Evolutionary conservation across 2,329 filamentous ascomycete species (phyloP).

Genomic region (Fusarium sp.): DNA sequence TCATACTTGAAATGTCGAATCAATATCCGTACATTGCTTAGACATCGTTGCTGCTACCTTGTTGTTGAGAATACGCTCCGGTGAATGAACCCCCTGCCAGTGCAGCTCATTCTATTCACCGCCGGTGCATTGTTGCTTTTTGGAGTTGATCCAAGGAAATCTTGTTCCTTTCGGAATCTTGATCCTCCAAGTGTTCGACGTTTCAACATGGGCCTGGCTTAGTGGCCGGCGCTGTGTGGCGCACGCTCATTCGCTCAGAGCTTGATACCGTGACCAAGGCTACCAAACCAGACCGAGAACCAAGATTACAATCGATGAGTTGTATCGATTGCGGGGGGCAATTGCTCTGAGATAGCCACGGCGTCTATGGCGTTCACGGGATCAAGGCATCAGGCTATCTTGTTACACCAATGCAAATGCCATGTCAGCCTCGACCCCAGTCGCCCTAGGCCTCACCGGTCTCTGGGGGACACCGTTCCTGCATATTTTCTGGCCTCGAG

Average conservation of each 20-base stretch:
- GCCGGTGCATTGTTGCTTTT: conserved; percentile 29
- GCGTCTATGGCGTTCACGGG: not conserved
- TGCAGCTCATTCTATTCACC: conserved; percentile 25
- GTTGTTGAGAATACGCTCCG: conserved; percentile 1
- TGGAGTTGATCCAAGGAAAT: conserved; percentile 2
- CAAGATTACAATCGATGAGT: conserved; percentile 17
- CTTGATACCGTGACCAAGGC: conserved; percentile 27
- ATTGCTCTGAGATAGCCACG: conserved; percentile 37
- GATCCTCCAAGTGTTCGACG: conserved; percentile 34
- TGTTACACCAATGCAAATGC: conserved; percentile 27
- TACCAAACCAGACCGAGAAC: conserved; percentile 20
- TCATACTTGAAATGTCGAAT: not conserved
- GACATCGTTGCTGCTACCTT: not conserved
- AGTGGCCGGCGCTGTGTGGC: conserved; percentile 48
- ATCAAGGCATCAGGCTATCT: conserved; percentile 39
- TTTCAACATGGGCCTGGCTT: conserved; percentile 17
- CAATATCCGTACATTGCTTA: not conserved
- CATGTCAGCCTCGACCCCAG: conserved; percentile 7
- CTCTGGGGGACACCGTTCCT: conserved; percentile 16
- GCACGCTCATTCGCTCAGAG: conserved; percentile 42
- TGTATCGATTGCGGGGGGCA: conserved; percentile 26
- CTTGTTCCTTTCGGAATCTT: conserved; percentile 14
- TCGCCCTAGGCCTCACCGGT: conserved; percentile 34
- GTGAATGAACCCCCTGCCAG: conserved; percentile 17
- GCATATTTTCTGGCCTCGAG: conserved; percentile 26